phyloP scores from a whole-genome alignment of 148 eudicot species.

The Nepenthes gracilis region DNA sequence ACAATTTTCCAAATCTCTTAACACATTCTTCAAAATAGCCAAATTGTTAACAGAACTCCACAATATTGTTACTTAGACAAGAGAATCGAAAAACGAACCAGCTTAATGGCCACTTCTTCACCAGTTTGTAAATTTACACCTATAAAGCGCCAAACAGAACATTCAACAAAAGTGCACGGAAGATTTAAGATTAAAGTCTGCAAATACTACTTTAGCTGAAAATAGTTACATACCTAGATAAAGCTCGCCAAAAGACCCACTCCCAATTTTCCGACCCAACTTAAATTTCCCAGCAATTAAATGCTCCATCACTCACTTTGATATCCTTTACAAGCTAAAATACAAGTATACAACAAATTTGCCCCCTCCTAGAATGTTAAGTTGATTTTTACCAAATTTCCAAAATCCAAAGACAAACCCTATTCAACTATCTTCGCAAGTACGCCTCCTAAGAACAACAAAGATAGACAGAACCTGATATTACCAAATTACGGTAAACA shows the following conservation, averaged over 20 bases:
- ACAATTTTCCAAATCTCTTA: too few relatives aligned
- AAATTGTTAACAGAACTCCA: background rate
- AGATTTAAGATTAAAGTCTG: background rate
- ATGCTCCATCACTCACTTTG: constrained; percentile 26
- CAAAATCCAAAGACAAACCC: too few relatives aligned
- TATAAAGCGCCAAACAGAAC: background rate
- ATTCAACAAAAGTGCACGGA: background rate
- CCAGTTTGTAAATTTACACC: constrained; percentile 11
- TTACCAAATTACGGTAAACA: too few relatives aligned
- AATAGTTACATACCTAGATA: constrained; percentile 27
- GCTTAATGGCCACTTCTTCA: constrained; percentile 15
- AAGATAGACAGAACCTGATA: too few relatives aligned
- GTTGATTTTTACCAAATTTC: too few relatives aligned
- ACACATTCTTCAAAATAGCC: background rate
- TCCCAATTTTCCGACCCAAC: constrained; percentile 54
- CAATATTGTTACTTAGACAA: background rate
- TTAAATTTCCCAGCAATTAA: constrained; percentile 46
- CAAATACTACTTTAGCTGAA: background rate
- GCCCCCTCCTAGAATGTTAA: too few relatives aligned
- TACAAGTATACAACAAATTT: too few relatives aligned
- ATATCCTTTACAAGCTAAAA: too few relatives aligned
- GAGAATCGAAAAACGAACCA: constrained; percentile 3
- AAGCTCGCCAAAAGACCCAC: constrained; percentile 55
- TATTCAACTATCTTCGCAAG: too few relatives aligned
- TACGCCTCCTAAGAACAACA: too few relatives aligned